Evolutionary conservation across 2,329 filamentous ascomycete species (phyloP), one percentile per base, ranked within the genome.

Genomic region (Lachnellula willkommii): DNA sequence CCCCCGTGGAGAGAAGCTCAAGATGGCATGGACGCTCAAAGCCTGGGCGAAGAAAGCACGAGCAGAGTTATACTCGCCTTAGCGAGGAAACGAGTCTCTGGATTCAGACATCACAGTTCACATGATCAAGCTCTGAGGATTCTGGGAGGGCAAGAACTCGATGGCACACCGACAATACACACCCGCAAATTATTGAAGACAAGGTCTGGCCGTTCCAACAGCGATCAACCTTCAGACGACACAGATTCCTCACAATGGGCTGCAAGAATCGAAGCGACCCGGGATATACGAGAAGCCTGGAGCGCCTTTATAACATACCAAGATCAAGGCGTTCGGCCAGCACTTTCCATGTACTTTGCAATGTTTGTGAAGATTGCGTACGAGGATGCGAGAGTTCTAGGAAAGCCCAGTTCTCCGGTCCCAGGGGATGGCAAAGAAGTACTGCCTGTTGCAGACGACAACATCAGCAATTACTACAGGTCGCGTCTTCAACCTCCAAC

Each of bases 261-360:
- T 37, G 78, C 79, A 56, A 77, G 75, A 28, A 75, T 87, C 42
- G 75, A 73, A 58, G 77, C 83, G 0, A 86, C 83, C 5, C 76
- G 83, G 24, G 84, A 85, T 63, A 72, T 78, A 1, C 75, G 79
- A 55, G 83, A 87, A 64, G 83, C 83, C 4, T 87, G 83, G 83
- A 73, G 72, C 40, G 68, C 69, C 11, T 70, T 71, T 48, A 45
- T 55, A 3, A 55, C 65, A 66, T 56, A 73, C 73, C 1, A 74
- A 73, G 1, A 57, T 58, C 39, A 57, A 65, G 24, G 70, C 62
- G 14, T 61, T 70, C 55, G 64, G 62, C 76, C 78, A 2, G 72
- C 70, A 3, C 55, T 64, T 4, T 62, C 70, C 14, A 77, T 85
- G 48, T 87, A 84, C 63, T 73, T 74, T 7, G 79, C 81, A 55